Base-by-base conservation (phyloP, 768 basidiomycete genomes). In the Podaxis sp. region DNA sequence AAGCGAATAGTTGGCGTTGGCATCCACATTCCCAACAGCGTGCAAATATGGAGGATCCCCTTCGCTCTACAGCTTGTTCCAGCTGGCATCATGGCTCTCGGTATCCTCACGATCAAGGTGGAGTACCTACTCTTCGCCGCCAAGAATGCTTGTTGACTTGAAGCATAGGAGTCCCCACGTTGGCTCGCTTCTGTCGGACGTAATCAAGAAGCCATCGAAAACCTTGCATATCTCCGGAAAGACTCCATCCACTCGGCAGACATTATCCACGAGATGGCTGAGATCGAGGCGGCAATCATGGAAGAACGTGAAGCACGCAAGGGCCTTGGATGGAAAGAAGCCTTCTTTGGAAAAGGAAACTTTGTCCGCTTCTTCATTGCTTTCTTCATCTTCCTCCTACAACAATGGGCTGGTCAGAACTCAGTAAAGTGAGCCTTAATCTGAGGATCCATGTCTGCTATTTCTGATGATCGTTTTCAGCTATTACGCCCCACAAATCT, bases 331-430 rank as follows among this genome's bases (percentile, higher is more conserved):
- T 65, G 81, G 63, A 84, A 79, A 66, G 88, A 91, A 67, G 90
- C 90, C 2, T 89, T 93, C 76, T 77, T 91, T 41, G 88, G 88
- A 19, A 90, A 90, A 70, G 93, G 94, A 52, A 94, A 94, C 75
- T 82, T 85, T 51, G 76, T 88, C 63, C 87, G 94, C 24, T 94
- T 95, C 77, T 76, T 89, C n/a, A 93, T 95, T 67, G 93, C 93
- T 1, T 86, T 91, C 66, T 73, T 82, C 27, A 90, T 93, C 64
- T 93, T 93, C 77, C 70, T 90, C 63, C 76, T 93, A 7, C 93
- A 94, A 66, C 91, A 94, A 70, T 93, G 88, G 88, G 82, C 83
- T 53, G 93, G 93, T 1, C 93, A 94, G 71, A 92, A 94, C 74
- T 87, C 88, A 0, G 88, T 94, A 66, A 78, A 77, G 79, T 82